Evolutionary conservation across 2,329 filamentous ascomycete species (phyloP).

Genomic region (Aspergillus oerlinghausenensis): DNA sequence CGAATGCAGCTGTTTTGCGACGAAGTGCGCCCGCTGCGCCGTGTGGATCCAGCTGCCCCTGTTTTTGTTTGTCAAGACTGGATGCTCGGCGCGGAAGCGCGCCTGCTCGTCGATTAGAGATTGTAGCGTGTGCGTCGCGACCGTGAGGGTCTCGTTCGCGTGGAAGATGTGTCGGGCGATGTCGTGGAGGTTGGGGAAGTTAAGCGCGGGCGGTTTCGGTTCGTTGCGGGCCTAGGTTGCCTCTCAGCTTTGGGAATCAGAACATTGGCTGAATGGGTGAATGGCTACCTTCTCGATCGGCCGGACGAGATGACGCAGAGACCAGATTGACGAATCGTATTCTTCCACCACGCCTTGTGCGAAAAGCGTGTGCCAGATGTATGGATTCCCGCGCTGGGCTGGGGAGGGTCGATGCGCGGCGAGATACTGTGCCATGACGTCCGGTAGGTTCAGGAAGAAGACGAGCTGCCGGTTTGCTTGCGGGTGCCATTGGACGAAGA

Average conservation of each 20-base stretch:
- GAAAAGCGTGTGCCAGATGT: conserved; percentile 22
- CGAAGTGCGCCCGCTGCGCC: conserved; percentile 12
- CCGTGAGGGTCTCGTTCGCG: conserved; percentile 27
- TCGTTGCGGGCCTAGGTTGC: conserved; percentile 8
- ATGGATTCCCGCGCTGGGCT: conserved; percentile 11
- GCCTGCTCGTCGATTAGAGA: conserved; percentile 19
- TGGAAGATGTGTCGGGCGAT: conserved; percentile 30
- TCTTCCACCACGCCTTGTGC: conserved; percentile 15
- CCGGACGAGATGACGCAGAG: conserved; percentile 26
- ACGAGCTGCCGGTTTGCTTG: conserved; percentile 6
- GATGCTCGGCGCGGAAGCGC: conserved; percentile 9
- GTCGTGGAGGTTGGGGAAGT: conserved; percentile 28
- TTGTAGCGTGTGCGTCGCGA: conserved; percentile 25
- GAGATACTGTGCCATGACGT: not conserved
- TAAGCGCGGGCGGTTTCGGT: conserved; percentile 1
- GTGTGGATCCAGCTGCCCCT: conserved; percentile 1
- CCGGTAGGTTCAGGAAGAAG: conserved; percentile 10
- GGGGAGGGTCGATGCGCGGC: not conserved
- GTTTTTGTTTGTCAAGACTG: not conserved
- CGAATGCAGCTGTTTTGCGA: conserved; percentile 24
- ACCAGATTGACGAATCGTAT: conserved; percentile 29
- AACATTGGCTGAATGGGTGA: not conserved
- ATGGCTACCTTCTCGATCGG: conserved; percentile 24
- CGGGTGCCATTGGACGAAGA: conserved; percentile 19
- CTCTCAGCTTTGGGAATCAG: no score